Percentiles rank a stretch among this genome's conserved stretches.
These are phyloP conservation scores for Trichophyton rubrum DNA, from an alignment of 2,329 filamentous ascomycete species.

Conservation along the genomic window DNA sequence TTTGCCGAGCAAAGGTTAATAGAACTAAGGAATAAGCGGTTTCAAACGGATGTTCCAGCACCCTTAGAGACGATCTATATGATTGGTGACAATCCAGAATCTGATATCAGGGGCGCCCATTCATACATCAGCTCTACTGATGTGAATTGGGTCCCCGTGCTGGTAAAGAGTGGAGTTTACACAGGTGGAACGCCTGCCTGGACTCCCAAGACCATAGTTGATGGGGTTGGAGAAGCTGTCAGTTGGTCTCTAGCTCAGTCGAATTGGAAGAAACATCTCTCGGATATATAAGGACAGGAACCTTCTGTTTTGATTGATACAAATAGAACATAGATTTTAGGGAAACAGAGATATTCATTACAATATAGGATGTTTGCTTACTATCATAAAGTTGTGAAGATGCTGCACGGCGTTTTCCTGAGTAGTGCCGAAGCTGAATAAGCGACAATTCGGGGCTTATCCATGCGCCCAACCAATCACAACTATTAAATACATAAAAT, in stretches of 20 bases:
- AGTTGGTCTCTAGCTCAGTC: constrained; percentile 57
- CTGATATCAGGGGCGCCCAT: constrained; percentile 82
- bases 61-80: constrained; percentile 73
- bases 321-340: not conserved
- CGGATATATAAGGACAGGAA: not conserved
- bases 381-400: too few relatives aligned
- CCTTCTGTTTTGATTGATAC: not conserved
- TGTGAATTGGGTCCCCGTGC: constrained; percentile 62
- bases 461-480: not conserved
- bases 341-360: not conserved
- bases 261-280: constrained; percentile 21
- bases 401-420: too few relatives aligned
- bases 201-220: constrained; percentile 52
- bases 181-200: constrained; percentile 44
- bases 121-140: constrained; percentile 53
- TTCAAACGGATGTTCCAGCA: constrained; percentile 26
- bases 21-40: constrained; percentile 43
- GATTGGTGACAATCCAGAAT: constrained; percentile 83
- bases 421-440: not conserved
- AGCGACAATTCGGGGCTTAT: not conserved
- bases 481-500: not conserved
- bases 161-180: constrained; percentile 75
- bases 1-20: constrained; percentile 68
- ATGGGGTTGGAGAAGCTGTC: constrained; percentile 66
- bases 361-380: not conserved